Evolutionary conservation across 306 rosid genomes (phyloP).

Genomic region (Parietaria judaica): DNA sequence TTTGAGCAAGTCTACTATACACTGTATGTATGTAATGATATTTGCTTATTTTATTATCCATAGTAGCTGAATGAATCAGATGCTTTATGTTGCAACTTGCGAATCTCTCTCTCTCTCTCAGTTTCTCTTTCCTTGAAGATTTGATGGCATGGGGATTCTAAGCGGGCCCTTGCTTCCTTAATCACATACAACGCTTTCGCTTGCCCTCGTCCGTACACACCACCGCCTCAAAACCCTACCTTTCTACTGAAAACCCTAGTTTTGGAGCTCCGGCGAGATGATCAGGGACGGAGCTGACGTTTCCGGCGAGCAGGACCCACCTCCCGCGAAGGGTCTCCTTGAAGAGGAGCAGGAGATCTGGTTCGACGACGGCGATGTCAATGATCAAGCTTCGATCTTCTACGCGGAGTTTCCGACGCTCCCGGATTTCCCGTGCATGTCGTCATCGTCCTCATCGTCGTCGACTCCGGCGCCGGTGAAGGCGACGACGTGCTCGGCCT

Average conservation of each 20-base stretch:
- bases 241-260: not conserved
- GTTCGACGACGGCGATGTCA: conserved; percentile 41
- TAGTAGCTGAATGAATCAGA: conserved; percentile 31
- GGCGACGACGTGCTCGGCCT: conserved; percentile 30
- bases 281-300: not conserved
- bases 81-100: conserved; percentile 60
- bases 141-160: conserved; percentile 20
- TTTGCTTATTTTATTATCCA: no score
- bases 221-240: conserved; percentile 11
- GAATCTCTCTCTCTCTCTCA: not conserved
- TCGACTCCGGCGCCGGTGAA: conserved; percentile 41
- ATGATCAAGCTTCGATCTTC: conserved; percentile 44
- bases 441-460: conserved; percentile 66
- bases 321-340: not conserved
- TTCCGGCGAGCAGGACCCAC: not conserved
- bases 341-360: conserved; percentile 28
- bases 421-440: conserved; percentile 92
- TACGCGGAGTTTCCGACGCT: conserved; percentile 70
- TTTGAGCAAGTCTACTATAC: conserved; percentile 36
- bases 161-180: conserved; percentile 69
- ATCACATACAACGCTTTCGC: conserved; percentile 25
- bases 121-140: conserved; percentile 28
- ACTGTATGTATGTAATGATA: not conserved
- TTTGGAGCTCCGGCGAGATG: not conserved
- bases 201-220: conserved; percentile 43